Conservation (phyloP, 2,329 filamentous ascomycete species). For the Coniochaeta prunicola region DNA sequence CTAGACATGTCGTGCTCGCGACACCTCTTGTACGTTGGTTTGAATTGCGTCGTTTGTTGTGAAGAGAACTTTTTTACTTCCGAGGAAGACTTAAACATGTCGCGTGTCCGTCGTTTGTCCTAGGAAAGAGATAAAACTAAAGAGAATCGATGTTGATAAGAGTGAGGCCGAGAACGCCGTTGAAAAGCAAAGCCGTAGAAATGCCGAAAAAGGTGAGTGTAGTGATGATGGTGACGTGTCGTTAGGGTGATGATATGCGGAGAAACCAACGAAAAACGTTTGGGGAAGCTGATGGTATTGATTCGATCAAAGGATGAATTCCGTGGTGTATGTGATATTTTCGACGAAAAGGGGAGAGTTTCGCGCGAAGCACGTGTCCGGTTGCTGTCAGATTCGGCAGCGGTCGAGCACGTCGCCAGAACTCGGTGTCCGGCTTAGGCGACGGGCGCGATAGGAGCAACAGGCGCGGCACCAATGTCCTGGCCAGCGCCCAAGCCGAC, state of each 20-base stretch:
- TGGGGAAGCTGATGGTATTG: neutral
- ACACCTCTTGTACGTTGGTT: neutral
- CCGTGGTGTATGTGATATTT: neutral
- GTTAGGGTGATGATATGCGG: neutral
- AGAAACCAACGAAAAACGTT: neutral
- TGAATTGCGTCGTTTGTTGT: neutral
- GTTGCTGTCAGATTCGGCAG: neutral
- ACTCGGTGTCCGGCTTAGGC: slow-evolving; percentile 13
- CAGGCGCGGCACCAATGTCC: slow-evolving; percentile 25
- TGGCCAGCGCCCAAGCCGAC: slow-evolving; percentile 35
- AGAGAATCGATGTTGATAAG: slow-evolving; percentile 2
- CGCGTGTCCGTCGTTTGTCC: slow-evolving; percentile 1
- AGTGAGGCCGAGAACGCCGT: slow-evolving; percentile 4
- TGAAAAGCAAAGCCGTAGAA: neutral
- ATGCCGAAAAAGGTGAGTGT: neutral
- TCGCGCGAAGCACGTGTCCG: neutral
- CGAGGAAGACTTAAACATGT: slow-evolving; percentile 1
- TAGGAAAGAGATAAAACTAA: slow-evolving; percentile 1
- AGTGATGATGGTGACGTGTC: neutral
- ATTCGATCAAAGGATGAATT: neutral
- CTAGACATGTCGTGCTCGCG: neutral
- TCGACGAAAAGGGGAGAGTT: neutral
- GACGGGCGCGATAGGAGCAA: slow-evolving; percentile 35
- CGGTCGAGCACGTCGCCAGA: neutral
- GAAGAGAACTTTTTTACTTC: slow-evolving; percentile 1